Conservation (phyloP, 352 stramenopile species). For the Phytophthora syringae region DNA sequence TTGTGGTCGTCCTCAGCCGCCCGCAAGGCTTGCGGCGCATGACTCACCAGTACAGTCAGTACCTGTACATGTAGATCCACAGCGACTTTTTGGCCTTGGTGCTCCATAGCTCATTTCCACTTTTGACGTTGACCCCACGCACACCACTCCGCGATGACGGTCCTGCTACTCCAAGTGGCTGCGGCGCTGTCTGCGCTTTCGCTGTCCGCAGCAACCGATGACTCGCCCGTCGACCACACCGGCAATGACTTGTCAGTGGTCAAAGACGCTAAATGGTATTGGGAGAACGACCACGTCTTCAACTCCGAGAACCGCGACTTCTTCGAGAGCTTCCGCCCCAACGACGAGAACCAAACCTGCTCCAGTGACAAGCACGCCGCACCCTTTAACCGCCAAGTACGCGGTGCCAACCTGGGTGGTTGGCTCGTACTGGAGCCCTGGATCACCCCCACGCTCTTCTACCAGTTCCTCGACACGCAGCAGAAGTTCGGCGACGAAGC, state of each 20-base stretch:
- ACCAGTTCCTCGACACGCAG: slow-evolving; percentile 93
- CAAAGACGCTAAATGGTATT: slow-evolving; percentile 72
- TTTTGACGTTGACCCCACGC: slow-evolving; percentile 21
- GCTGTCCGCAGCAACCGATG: slow-evolving; percentile 2
- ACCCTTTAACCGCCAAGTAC: slow-evolving; percentile 86
- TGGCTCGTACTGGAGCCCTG: slow-evolving; percentile 97
- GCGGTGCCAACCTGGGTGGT: slow-evolving; percentile 93
- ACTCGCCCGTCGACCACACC: slow-evolving; percentile 2
- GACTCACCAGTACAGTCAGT: not conserved
- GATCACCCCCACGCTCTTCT: slow-evolving; percentile 96
- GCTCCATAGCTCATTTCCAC: slow-evolving; percentile 24
- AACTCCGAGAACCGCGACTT: slow-evolving; percentile 32
- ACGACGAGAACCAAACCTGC: slow-evolving; percentile 73
- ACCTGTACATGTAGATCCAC: no score
- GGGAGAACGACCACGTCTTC: slow-evolving; percentile 69
- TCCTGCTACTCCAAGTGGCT: slow-evolving; percentile 27
- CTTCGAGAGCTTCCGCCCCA: slow-evolving; percentile 61
- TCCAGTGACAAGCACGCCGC: slow-evolving; percentile 70
- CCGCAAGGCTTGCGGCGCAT: no score
- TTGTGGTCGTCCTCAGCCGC: slow-evolving; percentile 22
- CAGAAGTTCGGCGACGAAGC: slow-evolving; percentile 77
- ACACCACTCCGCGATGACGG: slow-evolving; percentile 25
- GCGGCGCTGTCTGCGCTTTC: slow-evolving; percentile 23
- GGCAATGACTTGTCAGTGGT: slow-evolving; percentile 5
- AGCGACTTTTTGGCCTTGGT: slow-evolving; percentile 5